phyloP scores from a whole-genome alignment of 192 early-diverging fungal genomes.

The Coemansia sp. region DNA sequence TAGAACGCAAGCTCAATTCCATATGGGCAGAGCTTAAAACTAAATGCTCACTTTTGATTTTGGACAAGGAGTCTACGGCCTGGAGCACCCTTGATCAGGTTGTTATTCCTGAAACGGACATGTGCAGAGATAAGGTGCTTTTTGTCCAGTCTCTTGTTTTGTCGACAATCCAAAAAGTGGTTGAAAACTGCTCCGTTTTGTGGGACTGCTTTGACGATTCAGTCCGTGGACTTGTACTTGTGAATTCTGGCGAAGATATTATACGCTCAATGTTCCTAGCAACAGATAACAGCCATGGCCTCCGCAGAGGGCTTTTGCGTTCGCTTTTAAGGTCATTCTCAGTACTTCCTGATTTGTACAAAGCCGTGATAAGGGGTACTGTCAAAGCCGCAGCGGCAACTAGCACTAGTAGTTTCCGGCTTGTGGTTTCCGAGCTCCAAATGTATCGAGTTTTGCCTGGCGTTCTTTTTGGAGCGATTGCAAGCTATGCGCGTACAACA shows the following conservation, averaged over 20 bases:
- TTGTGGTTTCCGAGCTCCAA: constrained; percentile 24
- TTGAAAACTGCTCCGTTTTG: constrained; percentile 30
- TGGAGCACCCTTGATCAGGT: constrained; percentile 4
- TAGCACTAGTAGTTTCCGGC: not conserved
- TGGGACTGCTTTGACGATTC: constrained; percentile 36
- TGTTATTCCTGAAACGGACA: constrained; percentile 8
- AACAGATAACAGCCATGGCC: not conserved
- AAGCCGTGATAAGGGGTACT: constrained; percentile 23
- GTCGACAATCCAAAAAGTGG: constrained; percentile 8
- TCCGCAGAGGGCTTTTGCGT: constrained; percentile 6
- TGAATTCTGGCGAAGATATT: constrained; percentile 17
- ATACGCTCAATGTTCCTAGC: constrained; percentile 7
- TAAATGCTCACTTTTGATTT: constrained; percentile 36
- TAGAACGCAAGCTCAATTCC: constrained; percentile 39
- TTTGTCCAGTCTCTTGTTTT: constrained; percentile 23
- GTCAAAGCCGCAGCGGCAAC: constrained; percentile 11
- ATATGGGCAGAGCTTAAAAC: constrained; percentile 41
- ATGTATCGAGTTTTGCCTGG: constrained; percentile 27
- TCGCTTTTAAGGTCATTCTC: constrained; percentile 13
- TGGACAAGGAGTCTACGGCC: constrained; percentile 25
- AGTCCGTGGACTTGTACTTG: constrained; percentile 37
- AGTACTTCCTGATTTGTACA: constrained; percentile 39
- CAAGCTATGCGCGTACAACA: not conserved
- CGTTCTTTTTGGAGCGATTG: constrained; percentile 31
- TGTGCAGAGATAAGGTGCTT: not conserved